These are phyloP conservation scores for Monosporascus sp. DNA, from an alignment of 2,329 filamentous ascomycete species.

Conservation along the genomic window DNA sequence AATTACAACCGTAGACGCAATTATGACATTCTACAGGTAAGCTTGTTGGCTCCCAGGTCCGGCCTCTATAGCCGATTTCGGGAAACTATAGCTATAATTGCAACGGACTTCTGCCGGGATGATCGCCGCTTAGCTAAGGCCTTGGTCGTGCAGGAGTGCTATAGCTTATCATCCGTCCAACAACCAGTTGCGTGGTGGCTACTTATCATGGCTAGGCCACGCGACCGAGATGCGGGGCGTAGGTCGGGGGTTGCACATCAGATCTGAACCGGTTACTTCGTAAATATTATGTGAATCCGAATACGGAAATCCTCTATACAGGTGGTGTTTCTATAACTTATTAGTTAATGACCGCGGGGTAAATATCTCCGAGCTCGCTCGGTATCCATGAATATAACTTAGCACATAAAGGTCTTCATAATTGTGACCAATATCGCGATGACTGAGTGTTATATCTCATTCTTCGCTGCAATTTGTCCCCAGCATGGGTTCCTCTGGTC, in stretches of 20 bases:
- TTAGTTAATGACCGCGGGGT: too few species aligned
- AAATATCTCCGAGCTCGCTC: too few species aligned
- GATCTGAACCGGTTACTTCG: too few species aligned
- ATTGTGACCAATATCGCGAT: neutral
- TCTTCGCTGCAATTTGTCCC: neutral
- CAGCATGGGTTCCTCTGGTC: slow-evolving; percentile 9
- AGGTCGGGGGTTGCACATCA: neutral
- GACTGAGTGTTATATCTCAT: neutral
- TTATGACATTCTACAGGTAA: neutral
- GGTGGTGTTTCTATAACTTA: too few species aligned
- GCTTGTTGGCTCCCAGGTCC: neutral
- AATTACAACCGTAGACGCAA: too few species aligned
- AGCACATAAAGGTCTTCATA: too few species aligned
- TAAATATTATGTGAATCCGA: too few species aligned
- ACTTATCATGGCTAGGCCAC: neutral
- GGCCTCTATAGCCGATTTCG: neutral
- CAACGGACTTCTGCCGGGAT: neutral
- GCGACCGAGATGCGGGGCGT: neutral
- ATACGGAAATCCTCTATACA: neutral
- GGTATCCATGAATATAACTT: too few species aligned
- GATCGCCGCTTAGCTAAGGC: neutral
- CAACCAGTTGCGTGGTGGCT: neutral
- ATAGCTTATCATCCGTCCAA: neutral
- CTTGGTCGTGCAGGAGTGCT: neutral
- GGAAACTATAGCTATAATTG: neutral